These are phyloP conservation scores for Curvularia sp. DNA, from an alignment of 2,329 filamentous ascomycete species.

Conservation along the genomic window DNA sequence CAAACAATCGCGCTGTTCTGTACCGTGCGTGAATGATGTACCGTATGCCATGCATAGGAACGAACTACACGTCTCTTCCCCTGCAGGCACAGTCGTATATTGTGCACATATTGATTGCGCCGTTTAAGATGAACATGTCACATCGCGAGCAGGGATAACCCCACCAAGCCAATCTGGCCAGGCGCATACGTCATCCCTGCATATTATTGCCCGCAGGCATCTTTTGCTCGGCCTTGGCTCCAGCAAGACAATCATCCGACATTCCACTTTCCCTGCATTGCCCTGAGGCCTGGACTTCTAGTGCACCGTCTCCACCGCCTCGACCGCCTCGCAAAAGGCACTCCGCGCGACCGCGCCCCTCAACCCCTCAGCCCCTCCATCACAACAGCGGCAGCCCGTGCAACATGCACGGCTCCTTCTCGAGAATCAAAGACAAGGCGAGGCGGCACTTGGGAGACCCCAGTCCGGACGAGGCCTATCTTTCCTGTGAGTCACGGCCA, in stretches of 20 bases:
- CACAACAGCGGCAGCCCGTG: conserved; percentile 2
- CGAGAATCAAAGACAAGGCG: conserved; percentile 36
- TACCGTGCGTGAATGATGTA: not conserved
- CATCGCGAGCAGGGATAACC: conserved; percentile 4
- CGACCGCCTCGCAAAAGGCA: conserved; percentile 3
- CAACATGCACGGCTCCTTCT: conserved; percentile 32
- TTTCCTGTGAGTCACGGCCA: conserved; percentile 67
- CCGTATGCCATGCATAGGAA: not conserved
- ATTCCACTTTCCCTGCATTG: conserved; percentile 6
- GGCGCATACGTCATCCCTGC: conserved; percentile 28
- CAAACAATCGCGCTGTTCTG: not conserved
- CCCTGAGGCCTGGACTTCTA: conserved; percentile 1
- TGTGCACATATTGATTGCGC: not conserved
- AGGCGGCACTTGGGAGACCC: conserved; percentile 40
- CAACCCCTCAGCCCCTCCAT: conserved; percentile 1
- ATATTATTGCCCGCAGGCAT: conserved; percentile 15
- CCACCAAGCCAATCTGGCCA: conserved; percentile 18
- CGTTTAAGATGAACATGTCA: not conserved
- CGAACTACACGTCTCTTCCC: not conserved
- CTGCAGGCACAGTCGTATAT: not conserved
- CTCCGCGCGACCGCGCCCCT: conserved; percentile 3
- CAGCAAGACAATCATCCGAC: conserved; percentile 24
- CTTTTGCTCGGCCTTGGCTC: conserved; percentile 8
- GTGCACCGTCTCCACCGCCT: not conserved
- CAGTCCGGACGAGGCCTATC: conserved; percentile 69